Base-by-base conservation (phyloP, 441 rosid genomes). In the Bocquillonia castaneifolia region DNA sequence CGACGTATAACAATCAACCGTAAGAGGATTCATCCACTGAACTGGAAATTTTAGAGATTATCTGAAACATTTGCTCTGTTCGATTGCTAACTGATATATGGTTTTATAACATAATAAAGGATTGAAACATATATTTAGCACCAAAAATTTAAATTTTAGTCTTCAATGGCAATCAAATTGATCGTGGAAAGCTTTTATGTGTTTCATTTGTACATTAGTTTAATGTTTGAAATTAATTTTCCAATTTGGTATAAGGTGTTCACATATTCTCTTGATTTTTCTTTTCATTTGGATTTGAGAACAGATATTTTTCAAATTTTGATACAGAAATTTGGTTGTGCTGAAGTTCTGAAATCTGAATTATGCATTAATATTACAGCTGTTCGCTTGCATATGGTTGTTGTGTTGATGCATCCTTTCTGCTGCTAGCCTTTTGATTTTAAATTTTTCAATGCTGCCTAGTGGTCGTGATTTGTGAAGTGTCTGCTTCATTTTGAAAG, bases 1-100 rank as follows among this genome's bases (percentile, higher is more conserved):
- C 84, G 77, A 28, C 97, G 99, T 15, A 91, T 82, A 78, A 81
- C 79, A 76, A 82, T 92, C 66, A 88, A 80, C 69, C 93, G 99
- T 95, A 87, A 88, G 97, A 73, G 26, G 39, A 77, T 64, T 69
- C 8, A 26, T 57, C 72, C 65, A 14, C 32, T 32, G n/a, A 53
- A 61, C 10, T 67, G 55, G 54, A 58, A 23, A 6, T 20, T 29
- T 17, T 63, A 6, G 32, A 5, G 68, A 47, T 48, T 63, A 60
- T 55, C 56, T 47, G 57, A 67, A 71, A 67, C 37, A 42, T 73
- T 60, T 42, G 18, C 44, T 39, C 34, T 58, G 64, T 59, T 68
- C 29, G 22, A 42, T 18, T 22, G n/a, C 36, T 51, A 34, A 17
- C 44, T 71, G 56, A 22, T 52, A 13, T 59, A 2, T 1, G 23